phyloP scores from a whole-genome alignment of 2,329 filamentous ascomycete species.

The Stemphylium lycopersici region DNA sequence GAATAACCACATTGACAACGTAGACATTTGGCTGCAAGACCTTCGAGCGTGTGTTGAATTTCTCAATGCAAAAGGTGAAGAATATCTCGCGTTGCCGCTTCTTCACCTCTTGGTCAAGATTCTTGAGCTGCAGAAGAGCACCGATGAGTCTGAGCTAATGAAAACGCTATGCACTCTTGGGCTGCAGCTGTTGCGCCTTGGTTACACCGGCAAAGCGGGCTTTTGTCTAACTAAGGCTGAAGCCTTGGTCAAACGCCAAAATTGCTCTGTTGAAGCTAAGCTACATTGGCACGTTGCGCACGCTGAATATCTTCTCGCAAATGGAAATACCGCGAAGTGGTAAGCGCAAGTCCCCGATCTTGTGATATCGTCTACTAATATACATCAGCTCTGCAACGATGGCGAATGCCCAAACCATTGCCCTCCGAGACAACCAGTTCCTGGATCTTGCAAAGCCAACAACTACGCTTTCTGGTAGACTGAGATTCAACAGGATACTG shows the following conservation, averaged over 20 bases:
- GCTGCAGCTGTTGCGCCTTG: conserved; percentile 63
- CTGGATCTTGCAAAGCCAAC: conserved; percentile 39
- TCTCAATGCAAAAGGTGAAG: conserved; percentile 63
- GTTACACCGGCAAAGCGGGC: conserved; percentile 65
- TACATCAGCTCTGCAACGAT: conserved; percentile 36
- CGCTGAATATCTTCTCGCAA: conserved; percentile 74
- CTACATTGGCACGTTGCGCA: conserved; percentile 71
- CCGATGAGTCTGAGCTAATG: conserved; percentile 49
- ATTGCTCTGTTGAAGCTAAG: conserved; percentile 53
- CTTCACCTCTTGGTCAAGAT: conserved; percentile 57
- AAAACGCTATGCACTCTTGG: conserved; percentile 56
- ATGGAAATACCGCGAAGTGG: conserved; percentile 69
- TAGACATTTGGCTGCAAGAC: conserved; percentile 57
- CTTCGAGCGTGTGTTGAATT: conserved; percentile 62
- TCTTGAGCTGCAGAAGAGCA: conserved; percentile 52
- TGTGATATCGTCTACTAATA: conserved; percentile 19
- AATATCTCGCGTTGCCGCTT: conserved; percentile 56
- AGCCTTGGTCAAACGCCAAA: conserved; percentile 51
- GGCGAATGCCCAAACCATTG: conserved; percentile 36
- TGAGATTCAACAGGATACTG: conserved; percentile 58
- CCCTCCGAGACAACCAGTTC: conserved; percentile 35
- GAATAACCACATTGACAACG: conserved; percentile 56
- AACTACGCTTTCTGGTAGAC: conserved; percentile 41
- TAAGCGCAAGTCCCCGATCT: conserved; percentile 19
- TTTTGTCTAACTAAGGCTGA: conserved; percentile 65